Evolutionary conservation across 768 basidiomycete species (phyloP), one percentile per base, ranked within the genome.

Genomic region (Pulveroboletus sp.): DNA sequence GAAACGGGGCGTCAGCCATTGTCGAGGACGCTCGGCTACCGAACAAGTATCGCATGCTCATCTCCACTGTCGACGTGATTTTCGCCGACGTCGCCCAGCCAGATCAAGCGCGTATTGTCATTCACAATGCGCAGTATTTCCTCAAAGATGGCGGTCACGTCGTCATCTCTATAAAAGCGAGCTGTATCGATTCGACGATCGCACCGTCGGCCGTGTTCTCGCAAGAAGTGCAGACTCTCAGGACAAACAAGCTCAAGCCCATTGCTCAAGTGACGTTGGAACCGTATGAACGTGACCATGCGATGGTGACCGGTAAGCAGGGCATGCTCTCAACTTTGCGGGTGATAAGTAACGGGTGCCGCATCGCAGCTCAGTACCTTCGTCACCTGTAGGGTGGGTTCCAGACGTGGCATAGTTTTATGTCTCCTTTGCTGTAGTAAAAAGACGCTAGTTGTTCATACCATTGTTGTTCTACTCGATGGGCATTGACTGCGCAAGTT

Each of bases 51-150:
- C 85, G 95, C 58, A 97, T 98, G 89, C 84, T 98, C 27, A 74
- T 99, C 53, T 87, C 92, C 46, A 80, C 91, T 47, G 95, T 98
- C 49, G 96, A 99, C 60, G 93, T 95, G 56, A 88, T 99, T 67
- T 99, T 99, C 61, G 93, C 96, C 49, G 96, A 99, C 69, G 84
- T 99, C 43, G 96, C 96, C 1, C 96, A 99, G 67, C 95, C 95
- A 39, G 94, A 99, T 72, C 96, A 99, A 73, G 94, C 94, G 3
- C 93, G 94, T 76, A 97, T 98, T 63, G 91, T 98, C 55, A 78
- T 81, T 36, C 80, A 84, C 69, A 98, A 99, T 70, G 91, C 95
- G 0, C 84, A 96, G 60, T 84, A 85, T 69, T 99, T 99, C 85
- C 79, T 99, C 47, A 97, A 95, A 70, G 86, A 94, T 68, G 82